Percentiles rank a stretch among this genome's conserved stretches.
phyloP scores from a whole-genome alignment of 1,284 basidiomycete species.

The Sporisorium graminicola region DNA sequence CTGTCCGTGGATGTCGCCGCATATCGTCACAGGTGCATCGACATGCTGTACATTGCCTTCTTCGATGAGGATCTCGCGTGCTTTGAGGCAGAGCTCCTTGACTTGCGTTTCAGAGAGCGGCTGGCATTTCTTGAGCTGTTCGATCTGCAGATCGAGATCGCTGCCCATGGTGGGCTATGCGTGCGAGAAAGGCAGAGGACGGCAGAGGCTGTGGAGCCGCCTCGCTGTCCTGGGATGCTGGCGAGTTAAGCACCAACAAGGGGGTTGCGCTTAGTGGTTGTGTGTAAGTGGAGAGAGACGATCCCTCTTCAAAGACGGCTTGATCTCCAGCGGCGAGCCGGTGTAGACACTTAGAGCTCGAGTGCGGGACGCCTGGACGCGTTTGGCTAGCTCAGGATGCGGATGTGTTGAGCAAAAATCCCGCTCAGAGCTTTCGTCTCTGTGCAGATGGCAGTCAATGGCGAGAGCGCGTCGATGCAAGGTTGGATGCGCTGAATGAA shows the following conservation, averaged over 20 bases:
- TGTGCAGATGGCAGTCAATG: background rate
- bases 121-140: constrained; percentile 64
- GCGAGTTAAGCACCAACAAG: background rate
- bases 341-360: background rate
- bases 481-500: background rate
- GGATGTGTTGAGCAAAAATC: background rate
- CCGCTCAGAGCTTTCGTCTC: too few species aligned
- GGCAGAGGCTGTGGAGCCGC: constrained; percentile 24
- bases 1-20: constrained; percentile 98
- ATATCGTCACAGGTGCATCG: constrained; percentile 96
- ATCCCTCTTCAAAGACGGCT: background rate
- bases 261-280: background rate
- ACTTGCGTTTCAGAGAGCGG: constrained; percentile 64
- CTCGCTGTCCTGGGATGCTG: constrained; percentile 16
- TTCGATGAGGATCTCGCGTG: constrained; percentile 91
- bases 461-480: background rate
- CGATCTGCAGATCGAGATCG: constrained; percentile 63
- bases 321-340: too few species aligned
- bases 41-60: constrained; percentile 97
- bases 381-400: background rate
- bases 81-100: constrained; percentile 83
- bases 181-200: background rate
- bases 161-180: constrained; percentile 41
- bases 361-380: background rate
- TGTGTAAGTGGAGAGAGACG: background rate